Evolutionary conservation across 2,329 filamentous ascomycete species (phyloP).

Genomic region (Cercospora beticola): DNA sequence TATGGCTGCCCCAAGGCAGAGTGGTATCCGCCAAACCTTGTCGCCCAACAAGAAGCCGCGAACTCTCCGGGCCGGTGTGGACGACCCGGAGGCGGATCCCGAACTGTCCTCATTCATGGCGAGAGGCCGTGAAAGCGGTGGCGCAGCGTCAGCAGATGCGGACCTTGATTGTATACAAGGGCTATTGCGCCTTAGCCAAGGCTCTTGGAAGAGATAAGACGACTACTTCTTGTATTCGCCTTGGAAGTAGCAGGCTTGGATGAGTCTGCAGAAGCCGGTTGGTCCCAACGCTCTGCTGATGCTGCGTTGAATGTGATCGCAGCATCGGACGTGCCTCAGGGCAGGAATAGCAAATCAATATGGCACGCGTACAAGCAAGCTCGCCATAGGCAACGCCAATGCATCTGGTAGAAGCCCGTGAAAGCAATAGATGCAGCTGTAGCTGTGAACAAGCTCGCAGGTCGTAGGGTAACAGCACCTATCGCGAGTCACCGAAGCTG

Average conservation of each 20-base stretch:
- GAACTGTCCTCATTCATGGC: constrained; percentile 76
- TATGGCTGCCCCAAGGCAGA: background rate
- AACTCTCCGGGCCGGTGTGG: constrained; percentile 30
- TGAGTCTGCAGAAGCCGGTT: background rate
- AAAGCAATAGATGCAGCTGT: background rate
- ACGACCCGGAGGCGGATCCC: constrained; percentile 53
- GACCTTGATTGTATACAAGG: constrained; percentile 89
- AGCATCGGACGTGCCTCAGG: background rate
- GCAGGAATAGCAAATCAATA: background rate
- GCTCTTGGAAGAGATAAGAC: constrained; percentile 63
- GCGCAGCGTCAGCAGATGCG: constrained; percentile 46
- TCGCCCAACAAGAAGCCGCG: background rate
- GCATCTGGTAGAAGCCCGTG: background rate
- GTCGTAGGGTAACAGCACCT: background rate
- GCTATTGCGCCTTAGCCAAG: constrained; percentile 83
- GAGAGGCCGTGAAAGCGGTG: constrained; percentile 45
- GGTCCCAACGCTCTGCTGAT: background rate
- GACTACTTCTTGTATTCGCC: background rate
- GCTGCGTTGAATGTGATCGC: background rate
- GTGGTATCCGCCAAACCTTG: background rate
- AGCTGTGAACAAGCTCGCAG: background rate
- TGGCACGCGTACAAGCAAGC: background rate
- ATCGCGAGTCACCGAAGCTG: background rate
- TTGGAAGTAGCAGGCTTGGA: background rate
- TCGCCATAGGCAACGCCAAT: background rate